Base-by-base conservation (phyloP, 176 grass and related monocot genomes). In the Puya raimondii region DNA sequence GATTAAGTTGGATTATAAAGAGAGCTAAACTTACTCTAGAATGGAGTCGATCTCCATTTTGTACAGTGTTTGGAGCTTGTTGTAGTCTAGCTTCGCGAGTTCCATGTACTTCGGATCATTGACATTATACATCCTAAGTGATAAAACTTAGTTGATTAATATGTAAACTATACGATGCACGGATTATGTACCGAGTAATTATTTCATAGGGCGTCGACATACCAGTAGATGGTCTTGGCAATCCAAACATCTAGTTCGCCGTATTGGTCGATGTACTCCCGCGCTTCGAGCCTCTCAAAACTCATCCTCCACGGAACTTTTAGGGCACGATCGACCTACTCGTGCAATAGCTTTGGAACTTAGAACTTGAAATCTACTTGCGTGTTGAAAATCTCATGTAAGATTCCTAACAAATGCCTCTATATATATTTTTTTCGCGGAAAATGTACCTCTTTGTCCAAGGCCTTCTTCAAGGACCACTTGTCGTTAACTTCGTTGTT, bases 231-330 rank as follows among this genome's bases (percentile, higher is more conserved):
- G 18, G 50, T 81, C 68, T 81, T 81, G 11, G 51, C 72, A 17
- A 81, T 74, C 79, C 79, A 81, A n/a, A 81, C 47, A 70, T 81
- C 79, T 2, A 69, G 64, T 16, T 69, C 79, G 8, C 72, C 79
- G 12, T 81, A 81, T 4, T 69, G 51, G 29, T 75, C 52, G 5
- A 81, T 63, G 47, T 81, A 81, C 50, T 75, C 79, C 64, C 71
- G 63, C 13, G 72, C 64, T 63, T 81, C 79, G 8, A 81, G 79
- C 68, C 72, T 81, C 13, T 74, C 50, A 20, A 81, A 64, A 59
- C 79, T 81, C 64, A 10, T 51, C 68, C 64, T 81, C 79, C 79
- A 81, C 51, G 64, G 71, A 70, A 69, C 9, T 23, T 81, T 8
- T 29, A 81, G 70, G 21, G 29, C 72, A 64, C 20, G 51, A 15